phyloP scores from a whole-genome alignment of 2,329 filamentous ascomycete species.

The Botrytis fragariae region DNA sequence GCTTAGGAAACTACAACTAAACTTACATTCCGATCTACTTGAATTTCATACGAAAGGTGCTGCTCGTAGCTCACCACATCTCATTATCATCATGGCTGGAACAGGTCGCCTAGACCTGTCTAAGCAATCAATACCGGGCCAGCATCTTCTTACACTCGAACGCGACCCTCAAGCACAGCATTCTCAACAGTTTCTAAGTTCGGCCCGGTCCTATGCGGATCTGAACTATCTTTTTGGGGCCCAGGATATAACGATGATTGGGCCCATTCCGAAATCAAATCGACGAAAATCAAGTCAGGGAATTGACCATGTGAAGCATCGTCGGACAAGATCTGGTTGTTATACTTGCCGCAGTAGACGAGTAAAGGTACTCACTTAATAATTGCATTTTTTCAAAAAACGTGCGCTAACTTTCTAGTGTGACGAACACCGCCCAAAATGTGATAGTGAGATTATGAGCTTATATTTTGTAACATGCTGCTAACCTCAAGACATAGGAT shows the following conservation, averaged over 20 bases:
- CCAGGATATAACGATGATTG: slow-evolving; percentile 35
- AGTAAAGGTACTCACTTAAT: slow-evolving; percentile 63
- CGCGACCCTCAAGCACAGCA: background rate
- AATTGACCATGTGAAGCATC: slow-evolving; percentile 70
- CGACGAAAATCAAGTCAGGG: slow-evolving; percentile 34
- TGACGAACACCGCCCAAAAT: slow-evolving; percentile 83
- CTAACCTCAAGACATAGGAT: slow-evolving; percentile 54
- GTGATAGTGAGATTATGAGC: slow-evolving; percentile 60
- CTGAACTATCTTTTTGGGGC: slow-evolving; percentile 36
- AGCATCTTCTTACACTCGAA: slow-evolving; percentile 12
- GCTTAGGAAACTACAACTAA: background rate
- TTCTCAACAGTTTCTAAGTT: slow-evolving; percentile 14
- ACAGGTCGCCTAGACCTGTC: slow-evolving; percentile 9
- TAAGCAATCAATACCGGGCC: slow-evolving; percentile 9
- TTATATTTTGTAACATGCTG: slow-evolving; percentile 22
- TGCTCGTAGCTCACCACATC: background rate
- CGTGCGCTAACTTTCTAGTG: slow-evolving; percentile 58
- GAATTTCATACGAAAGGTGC: background rate
- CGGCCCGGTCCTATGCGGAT: slow-evolving; percentile 25
- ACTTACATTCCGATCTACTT: background rate
- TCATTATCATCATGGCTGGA: slow-evolving; percentile 4
- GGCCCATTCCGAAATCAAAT: slow-evolving; percentile 33
- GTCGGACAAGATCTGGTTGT: slow-evolving; percentile 89
- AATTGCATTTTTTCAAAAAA: background rate
- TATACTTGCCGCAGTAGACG: slow-evolving; percentile 86